Base-by-base conservation (phyloP, 805 yeast species). In the Millerozyma miso region DNA sequence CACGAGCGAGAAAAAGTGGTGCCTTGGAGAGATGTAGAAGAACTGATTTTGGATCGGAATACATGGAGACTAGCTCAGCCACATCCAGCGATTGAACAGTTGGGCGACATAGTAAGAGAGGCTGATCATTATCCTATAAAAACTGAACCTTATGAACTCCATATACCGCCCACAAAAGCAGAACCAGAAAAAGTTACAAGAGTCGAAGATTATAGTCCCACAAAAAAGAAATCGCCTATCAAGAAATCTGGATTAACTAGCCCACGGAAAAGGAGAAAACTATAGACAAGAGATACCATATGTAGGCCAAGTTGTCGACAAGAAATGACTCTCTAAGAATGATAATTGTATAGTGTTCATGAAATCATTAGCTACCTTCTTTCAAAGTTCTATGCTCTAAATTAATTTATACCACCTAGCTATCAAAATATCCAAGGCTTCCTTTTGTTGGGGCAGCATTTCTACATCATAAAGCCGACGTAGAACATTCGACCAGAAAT, bases 401-500 rank as follows among this genome's bases (percentile, higher is more conserved):
- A 19, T 33, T 36, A 32, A 7, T 32, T 35, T 43, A 37, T 45
- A 38, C 78, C 79, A 73, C 42, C 74, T 49, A 13, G 58, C 45
- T 2, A 60, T 48, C 3, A 67, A 48, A 26, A 40, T 40, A 4
- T 52, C 52, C 23, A 78, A 52, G 4, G 71, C 65, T 8, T 47
- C 39, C 18, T 54, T 49, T 42, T 63, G 65, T 19, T 46, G 36
- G 17, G 49, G 54, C 39, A 55, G 55, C 59, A 64, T 53, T 34
- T 53, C 59, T 10, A 43, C 51, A n/a, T 38, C 37, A 49, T 80
- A 81, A 6, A 82, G 53, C 1, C 63, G 62, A 2, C 52, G 47
- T 35, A 83, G 57, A 0, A 76, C 62, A 2, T 61, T 57, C 2
- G 59, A 45, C 90, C 90, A 85, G 51, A 78, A 77, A 2, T 59